A percentile compares a stretch with the other conserved stretches of the same genome.
Evolutionary conservation across 2,329 filamentous ascomycete genomes (phyloP).

Genomic region (Colletotrichum sp.): DNA sequence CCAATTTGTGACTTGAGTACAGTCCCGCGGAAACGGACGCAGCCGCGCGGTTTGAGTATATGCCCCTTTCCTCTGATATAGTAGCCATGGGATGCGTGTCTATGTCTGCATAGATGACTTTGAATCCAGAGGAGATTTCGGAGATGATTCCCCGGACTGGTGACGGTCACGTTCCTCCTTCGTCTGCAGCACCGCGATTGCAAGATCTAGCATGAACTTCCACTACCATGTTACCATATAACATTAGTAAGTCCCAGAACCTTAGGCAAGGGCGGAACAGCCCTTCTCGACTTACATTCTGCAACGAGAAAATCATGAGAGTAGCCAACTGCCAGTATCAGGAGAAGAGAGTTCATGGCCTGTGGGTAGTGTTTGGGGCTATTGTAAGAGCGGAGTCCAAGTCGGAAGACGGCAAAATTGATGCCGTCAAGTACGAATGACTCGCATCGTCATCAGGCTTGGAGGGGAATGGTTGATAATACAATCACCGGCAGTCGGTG

Average conservation of each 20-base stretch:
- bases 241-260: not conserved
- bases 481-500: not conserved
- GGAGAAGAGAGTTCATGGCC: not conserved
- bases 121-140: not conserved
- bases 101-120: not conserved
- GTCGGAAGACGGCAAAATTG: not conserved
- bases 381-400: not conserved
- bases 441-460: not conserved
- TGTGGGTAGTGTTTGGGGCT: not conserved
- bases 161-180: not conserved
- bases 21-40: not conserved
- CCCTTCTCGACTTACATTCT: not conserved
- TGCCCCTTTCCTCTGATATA: not conserved
- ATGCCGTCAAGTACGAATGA: not conserved
- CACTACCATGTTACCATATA: fast-evolving
- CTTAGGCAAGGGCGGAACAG: not conserved
- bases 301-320: not conserved
- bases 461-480: not conserved
- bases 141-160: not conserved
- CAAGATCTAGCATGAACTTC: not conserved
- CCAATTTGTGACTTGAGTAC: not conserved
- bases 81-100: not conserved
- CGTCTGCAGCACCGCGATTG: not conserved
- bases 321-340: not conserved
- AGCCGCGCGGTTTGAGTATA: not conserved